Conservation (phyloP, 2,329 filamentous ascomycete species). For the Botryotinia calthae region DNA sequence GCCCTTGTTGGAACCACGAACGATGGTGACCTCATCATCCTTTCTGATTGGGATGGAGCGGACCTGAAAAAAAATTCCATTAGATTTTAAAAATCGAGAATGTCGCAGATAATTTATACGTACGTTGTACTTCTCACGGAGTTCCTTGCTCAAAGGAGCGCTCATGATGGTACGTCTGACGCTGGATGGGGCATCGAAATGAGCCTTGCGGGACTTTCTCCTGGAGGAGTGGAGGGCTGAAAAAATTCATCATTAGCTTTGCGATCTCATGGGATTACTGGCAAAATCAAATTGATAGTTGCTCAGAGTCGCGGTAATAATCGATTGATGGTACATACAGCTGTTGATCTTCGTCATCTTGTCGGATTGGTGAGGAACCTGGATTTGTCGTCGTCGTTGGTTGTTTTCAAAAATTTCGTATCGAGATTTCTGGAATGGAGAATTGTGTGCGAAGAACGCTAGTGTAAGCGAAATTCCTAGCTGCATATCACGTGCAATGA, state of each 20-base stretch:
- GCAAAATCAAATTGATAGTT: background rate
- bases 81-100: constrained; percentile 20
- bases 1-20: constrained; percentile 93
- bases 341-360: constrained; percentile 72
- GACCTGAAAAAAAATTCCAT: constrained; percentile 56
- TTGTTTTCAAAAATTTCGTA: constrained; percentile 4
- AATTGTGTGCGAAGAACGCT: constrained; percentile 16
- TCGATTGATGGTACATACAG: constrained; percentile 43
- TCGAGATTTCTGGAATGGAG: background rate
- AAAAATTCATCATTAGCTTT: constrained; percentile 24
- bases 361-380: constrained; percentile 38
- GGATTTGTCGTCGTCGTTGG: constrained; percentile 22
- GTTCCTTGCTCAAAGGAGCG: constrained; percentile 92
- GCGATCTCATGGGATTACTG: background rate
- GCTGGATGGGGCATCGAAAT: constrained; percentile 94
- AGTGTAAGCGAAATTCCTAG: constrained; percentile 9
- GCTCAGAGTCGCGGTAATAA: constrained; percentile 1
- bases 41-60: constrained; percentile 96
- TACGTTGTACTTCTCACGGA: constrained; percentile 99
- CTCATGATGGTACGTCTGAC: constrained; percentile 96
- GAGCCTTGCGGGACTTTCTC: constrained; percentile 98
- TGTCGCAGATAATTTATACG: constrained; percentile 39
- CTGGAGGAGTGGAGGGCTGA: constrained; percentile 74
- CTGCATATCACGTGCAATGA: background rate
- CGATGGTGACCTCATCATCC: constrained; percentile 91